Conservation (phyloP, 2,329 filamentous ascomycete genomes). For the Rachicladosporium sp. region DNA sequence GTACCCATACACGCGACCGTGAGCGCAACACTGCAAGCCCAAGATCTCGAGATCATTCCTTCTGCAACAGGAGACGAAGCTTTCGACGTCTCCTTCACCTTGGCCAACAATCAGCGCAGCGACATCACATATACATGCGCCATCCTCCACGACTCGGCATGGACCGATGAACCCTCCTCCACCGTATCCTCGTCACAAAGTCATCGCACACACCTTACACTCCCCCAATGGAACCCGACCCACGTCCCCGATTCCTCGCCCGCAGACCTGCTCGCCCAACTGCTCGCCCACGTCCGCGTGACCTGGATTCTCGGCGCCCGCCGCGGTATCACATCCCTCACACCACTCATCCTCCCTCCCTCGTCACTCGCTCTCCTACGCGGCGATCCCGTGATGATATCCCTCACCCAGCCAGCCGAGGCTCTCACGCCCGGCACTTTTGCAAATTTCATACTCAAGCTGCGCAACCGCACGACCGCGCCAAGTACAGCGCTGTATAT, state of each 20-base stretch:
- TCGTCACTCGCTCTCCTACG: slow-evolving; percentile 9
- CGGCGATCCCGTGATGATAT: slow-evolving; percentile 7
- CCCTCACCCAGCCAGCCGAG: background rate
- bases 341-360: slow-evolving; percentile 7
- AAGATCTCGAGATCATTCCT: slow-evolving; percentile 66
- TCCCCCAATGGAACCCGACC: slow-evolving; percentile 3
- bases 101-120: slow-evolving; percentile 83
- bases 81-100: slow-evolving; percentile 68
- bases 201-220: slow-evolving; percentile 9
- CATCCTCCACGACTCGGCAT: slow-evolving; percentile 2
- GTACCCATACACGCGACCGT: slow-evolving; percentile 78
- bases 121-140: slow-evolving; percentile 42
- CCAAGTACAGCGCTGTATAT: background rate
- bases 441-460: too few species aligned
- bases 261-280: slow-evolving; percentile 9
- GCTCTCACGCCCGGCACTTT: background rate
- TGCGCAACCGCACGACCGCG: slow-evolving; percentile 5
- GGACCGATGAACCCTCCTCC: slow-evolving; percentile 2
- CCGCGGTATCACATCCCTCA: slow-evolving; percentile 12
- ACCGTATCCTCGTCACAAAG: slow-evolving; percentile 13
- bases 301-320: slow-evolving; percentile 12
- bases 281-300: slow-evolving; percentile 10
- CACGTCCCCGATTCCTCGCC: slow-evolving; percentile 7
- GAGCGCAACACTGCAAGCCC: slow-evolving; percentile 77
- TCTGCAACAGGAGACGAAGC: slow-evolving; percentile 43